Evolutionary conservation across 177 flowering plant species (phyloP).

Genomic region (Vitis hybrid): DNA sequence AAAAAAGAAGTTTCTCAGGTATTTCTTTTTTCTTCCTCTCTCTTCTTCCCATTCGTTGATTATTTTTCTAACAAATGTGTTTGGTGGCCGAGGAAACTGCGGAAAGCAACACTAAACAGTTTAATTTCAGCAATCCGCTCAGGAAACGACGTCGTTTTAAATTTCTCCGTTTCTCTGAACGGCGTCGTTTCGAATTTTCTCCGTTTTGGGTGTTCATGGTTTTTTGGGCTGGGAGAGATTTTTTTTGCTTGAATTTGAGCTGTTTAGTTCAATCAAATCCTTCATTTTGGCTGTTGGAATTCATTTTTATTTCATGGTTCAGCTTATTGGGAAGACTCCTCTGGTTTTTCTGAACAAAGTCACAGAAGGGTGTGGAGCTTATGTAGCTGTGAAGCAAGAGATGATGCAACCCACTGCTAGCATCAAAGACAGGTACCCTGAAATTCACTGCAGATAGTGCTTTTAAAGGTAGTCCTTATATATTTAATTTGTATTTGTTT

Average conservation of each 20-base stretch:
- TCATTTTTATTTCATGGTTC: slow-evolving; percentile 16
- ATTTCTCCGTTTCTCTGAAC: too few species aligned
- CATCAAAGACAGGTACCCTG: slow-evolving; percentile 84
- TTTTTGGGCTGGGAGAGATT: background rate
- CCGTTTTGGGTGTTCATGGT: too few species aligned
- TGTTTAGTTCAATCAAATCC: background rate
- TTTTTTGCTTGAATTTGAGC: background rate
- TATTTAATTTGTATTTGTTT: background rate
- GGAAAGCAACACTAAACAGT: too few species aligned
- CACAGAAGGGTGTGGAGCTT: slow-evolving; percentile 90
- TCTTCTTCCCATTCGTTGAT: background rate
- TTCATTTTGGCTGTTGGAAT: too few species aligned
- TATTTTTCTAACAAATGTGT: background rate
- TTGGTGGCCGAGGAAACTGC: too few species aligned
- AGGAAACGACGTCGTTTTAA: too few species aligned
- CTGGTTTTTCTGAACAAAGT: slow-evolving; percentile 89
- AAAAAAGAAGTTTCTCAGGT: slow-evolving; percentile 65
- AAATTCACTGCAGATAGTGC: background rate
- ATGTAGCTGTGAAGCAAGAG: slow-evolving; percentile 89
- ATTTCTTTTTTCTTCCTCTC: slow-evolving; percentile 1
- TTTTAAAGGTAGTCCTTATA: too few species aligned
- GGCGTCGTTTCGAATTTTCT: too few species aligned
- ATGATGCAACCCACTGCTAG: slow-evolving; percentile 92
- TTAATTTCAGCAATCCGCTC: too few species aligned
- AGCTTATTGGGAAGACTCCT: slow-evolving; percentile 91